Evolutionary conservation across 2,329 filamentous ascomycete genomes (phyloP).

Genomic region (Venturiaceae sp.): DNA sequence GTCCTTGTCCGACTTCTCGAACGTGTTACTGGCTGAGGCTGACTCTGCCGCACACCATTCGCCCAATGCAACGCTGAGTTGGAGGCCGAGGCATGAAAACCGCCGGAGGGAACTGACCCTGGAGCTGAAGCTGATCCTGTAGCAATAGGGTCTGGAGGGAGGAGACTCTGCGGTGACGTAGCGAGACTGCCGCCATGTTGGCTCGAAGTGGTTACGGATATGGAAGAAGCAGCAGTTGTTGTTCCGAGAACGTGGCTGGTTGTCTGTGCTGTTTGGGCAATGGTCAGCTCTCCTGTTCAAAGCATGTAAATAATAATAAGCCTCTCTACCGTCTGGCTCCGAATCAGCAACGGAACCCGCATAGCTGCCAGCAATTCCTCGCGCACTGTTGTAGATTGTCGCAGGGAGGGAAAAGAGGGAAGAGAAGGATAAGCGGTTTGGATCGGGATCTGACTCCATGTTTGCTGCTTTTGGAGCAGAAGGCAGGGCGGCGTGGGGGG

Average conservation of each 20-base stretch:
- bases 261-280: conserved; percentile 15
- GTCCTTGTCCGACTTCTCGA: conserved; percentile 31
- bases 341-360: conserved; percentile 34
- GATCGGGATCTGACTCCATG: conserved; percentile 25
- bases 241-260: conserved; percentile 18
- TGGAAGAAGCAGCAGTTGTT: conserved; percentile 34
- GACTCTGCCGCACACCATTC: neutral
- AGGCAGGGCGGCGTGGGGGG: conserved; percentile 14
- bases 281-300: conserved; percentile 9
- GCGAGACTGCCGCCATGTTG: conserved; percentile 25
- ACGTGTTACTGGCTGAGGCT: conserved; percentile 12
- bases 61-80: conserved; percentile 1
- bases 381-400: conserved; percentile 40
- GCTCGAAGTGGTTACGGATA: conserved; percentile 34
- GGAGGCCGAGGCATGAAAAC: neutral
- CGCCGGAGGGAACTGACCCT: neutral
- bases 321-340: conserved; percentile 31
- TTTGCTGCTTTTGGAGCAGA: conserved; percentile 29
- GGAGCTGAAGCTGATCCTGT: neutral
- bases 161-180: conserved; percentile 21
- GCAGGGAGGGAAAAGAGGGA: conserved; percentile 64
- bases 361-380: conserved; percentile 33
- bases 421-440: conserved; percentile 61
- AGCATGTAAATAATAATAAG: neutral
- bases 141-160: neutral